Evolutionary conservation across 495 filamentous ascomycete genomes (phyloP), one percentile per base, ranked within the genome.

Genomic region (Aspergillus bridgeri): DNA sequence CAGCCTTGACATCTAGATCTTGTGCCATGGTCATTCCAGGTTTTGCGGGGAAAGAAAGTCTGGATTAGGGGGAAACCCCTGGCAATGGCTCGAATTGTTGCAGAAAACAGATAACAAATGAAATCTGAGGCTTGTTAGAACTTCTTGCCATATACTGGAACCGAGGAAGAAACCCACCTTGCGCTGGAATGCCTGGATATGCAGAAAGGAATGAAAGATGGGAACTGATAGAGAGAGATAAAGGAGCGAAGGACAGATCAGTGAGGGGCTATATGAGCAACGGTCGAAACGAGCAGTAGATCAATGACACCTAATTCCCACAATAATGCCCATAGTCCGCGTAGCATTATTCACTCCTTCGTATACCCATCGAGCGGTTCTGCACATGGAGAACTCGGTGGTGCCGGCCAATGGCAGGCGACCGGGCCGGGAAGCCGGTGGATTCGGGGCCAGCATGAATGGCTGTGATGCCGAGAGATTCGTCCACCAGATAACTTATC

Each of bases 371-470:
- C 33, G 33, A 38, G 33, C 9, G 33, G 2, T 15, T 38, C 25
- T n/a, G n/a, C 17, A 24, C 51, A 60, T 38, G 19, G 43, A 24
- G 43, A 38, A 42, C 49, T 61, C 59, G 59, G 59, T 54, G 59
- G n/a, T 8, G 5, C 6, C 27, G 21, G 22, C 59, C 59, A 61
- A 61, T 61, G n/a, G 51, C 23, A 57, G 7, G 53, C 59, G 29
- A 61, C 59, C 59, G 59, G 59, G 54, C 59, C 59, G 59, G 52
- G 38, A 53, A 51, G 47, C 57, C 59, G 59, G 58, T 27, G 51
- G 22, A 48, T 43, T 42, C 24, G 57, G 42, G 49, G 48, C 23
- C 52, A 18, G 47, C 33, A 29, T 54, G 45, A 52, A 52, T 52
- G 55, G 51, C 24, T 38, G 19, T 44, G 45, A 54, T 5, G 33